A percentile compares a stretch with the other conserved stretches of the same genome.
Conservation (phyloP, 306 rosid species). For the Erythrophleum fordii region DNA sequence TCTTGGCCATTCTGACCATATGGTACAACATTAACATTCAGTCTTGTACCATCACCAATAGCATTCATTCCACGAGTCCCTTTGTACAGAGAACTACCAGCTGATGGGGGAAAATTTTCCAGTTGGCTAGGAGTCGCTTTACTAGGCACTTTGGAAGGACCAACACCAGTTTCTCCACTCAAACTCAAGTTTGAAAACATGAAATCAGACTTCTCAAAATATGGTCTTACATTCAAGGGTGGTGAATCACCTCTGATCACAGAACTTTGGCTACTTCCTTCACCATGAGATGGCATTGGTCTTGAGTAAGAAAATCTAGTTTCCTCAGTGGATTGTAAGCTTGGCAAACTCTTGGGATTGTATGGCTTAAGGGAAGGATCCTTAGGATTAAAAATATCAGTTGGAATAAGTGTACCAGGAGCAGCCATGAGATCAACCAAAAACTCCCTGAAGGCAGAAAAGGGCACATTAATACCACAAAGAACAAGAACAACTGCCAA, state of each 20-base stretch:
- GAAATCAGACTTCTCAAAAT: slow-evolving; percentile 62
- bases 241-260: slow-evolving; percentile 45
- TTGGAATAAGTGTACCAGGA: slow-evolving; percentile 94
- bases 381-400: slow-evolving; percentile 70
- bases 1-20: slow-evolving; percentile 66
- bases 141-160: slow-evolving; percentile 55
- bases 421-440: slow-evolving; percentile 99
- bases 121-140: slow-evolving; percentile 49
- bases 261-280: slow-evolving; percentile 76
- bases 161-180: slow-evolving; percentile 52
- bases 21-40: slow-evolving; percentile 85
- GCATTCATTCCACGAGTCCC: slow-evolving; percentile 74
- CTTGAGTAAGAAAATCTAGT: slow-evolving; percentile 55
- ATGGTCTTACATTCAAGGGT: slow-evolving; percentile 51
- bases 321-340: slow-evolving; percentile 56
- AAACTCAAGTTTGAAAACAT: slow-evolving; percentile 51
- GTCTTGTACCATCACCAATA: slow-evolving; percentile 70
- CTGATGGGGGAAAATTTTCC: slow-evolving; percentile 56
- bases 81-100: slow-evolving; percentile 64
- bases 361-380: slow-evolving; percentile 61
- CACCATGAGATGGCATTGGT: slow-evolving; percentile 63
- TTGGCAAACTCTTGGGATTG: slow-evolving; percentile 61
- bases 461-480: slow-evolving; percentile 41
- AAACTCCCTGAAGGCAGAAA: slow-evolving; percentile 84
- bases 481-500: slow-evolving; percentile 29